These are phyloP conservation scores for Cicer yamashitae DNA, from an alignment of 306 rosid species.

Conservation along the genomic window DNA sequence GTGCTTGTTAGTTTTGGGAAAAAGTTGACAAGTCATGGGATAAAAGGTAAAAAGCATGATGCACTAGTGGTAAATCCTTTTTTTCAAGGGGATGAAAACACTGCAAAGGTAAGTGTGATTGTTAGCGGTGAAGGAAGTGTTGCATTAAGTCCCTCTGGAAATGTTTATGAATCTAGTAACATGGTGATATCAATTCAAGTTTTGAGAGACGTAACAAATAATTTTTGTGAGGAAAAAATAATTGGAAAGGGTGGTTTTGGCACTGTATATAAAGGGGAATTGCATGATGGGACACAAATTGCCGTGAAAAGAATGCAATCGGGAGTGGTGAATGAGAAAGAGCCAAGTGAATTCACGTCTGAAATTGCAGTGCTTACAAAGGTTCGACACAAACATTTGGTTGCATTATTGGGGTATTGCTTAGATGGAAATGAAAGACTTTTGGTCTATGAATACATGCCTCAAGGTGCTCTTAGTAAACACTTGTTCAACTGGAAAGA, in stretches of 20 bases:
- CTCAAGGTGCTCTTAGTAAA: slow-evolving; percentile 77
- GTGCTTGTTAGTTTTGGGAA: slow-evolving; percentile 35
- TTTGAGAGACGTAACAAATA: slow-evolving; percentile 69
- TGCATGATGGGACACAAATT: slow-evolving; percentile 87
- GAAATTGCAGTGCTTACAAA: slow-evolving; percentile 86
- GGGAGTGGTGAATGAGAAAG: slow-evolving; percentile 68
- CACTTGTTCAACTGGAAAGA: slow-evolving; percentile 66
- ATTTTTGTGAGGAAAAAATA: slow-evolving; percentile 65
- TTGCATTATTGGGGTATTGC: slow-evolving; percentile 91
- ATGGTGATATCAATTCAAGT: slow-evolving; percentile 78
- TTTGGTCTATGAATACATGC: slow-evolving; percentile 90
- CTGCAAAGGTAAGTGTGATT: slow-evolving; percentile 50
- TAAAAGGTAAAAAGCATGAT: slow-evolving; percentile 45
- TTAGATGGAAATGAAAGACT: too few relatives aligned
- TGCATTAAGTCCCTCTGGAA: slow-evolving; percentile 38
- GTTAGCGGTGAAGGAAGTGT: slow-evolving; percentile 40
- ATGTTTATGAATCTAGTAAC: slow-evolving; percentile 63
- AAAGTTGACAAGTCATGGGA: slow-evolving; percentile 25
- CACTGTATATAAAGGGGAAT: slow-evolving; percentile 79
- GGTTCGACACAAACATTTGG: slow-evolving; percentile 86
- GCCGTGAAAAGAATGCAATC: slow-evolving; percentile 96
- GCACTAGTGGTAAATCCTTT: slow-evolving; percentile 51
- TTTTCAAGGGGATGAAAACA: slow-evolving; percentile 54
- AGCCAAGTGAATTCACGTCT: slow-evolving; percentile 70
- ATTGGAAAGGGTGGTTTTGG: slow-evolving; percentile 92